Base-by-base conservation (phyloP, 2,329 filamentous ascomycete species). In the Falciphora oryzae region DNA sequence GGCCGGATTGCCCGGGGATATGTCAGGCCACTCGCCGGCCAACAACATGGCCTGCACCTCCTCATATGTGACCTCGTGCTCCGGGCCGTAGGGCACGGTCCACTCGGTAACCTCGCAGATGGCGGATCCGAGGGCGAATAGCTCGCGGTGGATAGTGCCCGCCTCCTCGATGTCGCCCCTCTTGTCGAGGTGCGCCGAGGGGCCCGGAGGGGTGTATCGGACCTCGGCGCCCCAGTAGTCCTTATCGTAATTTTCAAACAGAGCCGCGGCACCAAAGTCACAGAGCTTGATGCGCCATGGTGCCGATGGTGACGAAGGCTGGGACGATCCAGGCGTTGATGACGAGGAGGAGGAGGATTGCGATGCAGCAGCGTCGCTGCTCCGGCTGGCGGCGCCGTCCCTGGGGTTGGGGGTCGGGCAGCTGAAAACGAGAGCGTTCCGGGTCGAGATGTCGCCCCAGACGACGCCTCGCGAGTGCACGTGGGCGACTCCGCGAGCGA, bases 41-140 rank as follows among this genome's bases (percentile, higher is more conserved):
- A 53, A 13, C 44, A 53, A n/a, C 44, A 53, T 53, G 44, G 57
- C 57, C 13, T 58, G 28, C n/a, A 58, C 57, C 57, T 58, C 57
- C 57, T 58, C 57, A 14, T 29, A 58, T 1, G 25, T 58, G 57
- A 58, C 57, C 57, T 58, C 57, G 25, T 31, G 13, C 25, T 27
- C 25, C 13, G 25, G 25, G 16, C 57, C 57, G 28, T 58, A 58
- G 13, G 57, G 57, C 57, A 58, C 57, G 14, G 2, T 22, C 57
- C 57, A 58, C 57, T 58, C 25, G 25, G 57, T 58, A 25, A 58
- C 11, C 57, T 58, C 57, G 25, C 57, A 58, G 18, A 58, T 58
- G 57, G 57, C 57, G 28, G 57, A 58, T 4, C 57, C 57, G 16
- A 58, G 57, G 57, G 57, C 57, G 25, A 28, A 58, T 4, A 58